Evolutionary conservation across 75 land plant genomes (phyloP).

Genomic region (Cupressus sempervirens): DNA sequence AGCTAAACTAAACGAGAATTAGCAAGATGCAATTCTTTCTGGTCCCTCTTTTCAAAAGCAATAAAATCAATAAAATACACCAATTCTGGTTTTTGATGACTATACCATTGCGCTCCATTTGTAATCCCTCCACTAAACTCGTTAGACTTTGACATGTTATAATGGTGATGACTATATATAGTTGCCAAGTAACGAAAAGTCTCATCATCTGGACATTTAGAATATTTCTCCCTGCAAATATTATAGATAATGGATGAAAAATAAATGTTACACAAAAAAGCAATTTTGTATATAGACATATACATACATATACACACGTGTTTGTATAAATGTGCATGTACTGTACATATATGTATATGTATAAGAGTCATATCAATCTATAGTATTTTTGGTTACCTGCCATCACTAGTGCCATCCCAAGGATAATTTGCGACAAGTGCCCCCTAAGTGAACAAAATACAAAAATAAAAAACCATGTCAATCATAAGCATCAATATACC

Average conservation of each 20-base stretch:
- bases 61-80: not conserved
- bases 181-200: constrained; percentile 70
- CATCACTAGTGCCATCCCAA: constrained; percentile 84
- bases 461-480: not conserved
- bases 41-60: not conserved
- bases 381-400: constrained; percentile 37
- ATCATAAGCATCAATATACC: not conserved
- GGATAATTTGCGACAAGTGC: constrained; percentile 98
- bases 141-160: constrained; percentile 75
- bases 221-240: constrained; percentile 55
- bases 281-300: not conserved
- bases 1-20: not conserved
- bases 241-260: not conserved
- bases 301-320: not conserved
- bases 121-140: constrained; percentile 88
- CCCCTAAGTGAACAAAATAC: constrained; percentile 41
- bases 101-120: constrained; percentile 90
- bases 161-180: constrained; percentile 63
- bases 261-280: not conserved
- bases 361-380: not conserved
- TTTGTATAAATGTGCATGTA: too few relatives aligned
- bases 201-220: constrained; percentile 76
- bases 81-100: not conserved
- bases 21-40: not conserved
- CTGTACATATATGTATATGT: too few relatives aligned